A percentile compares a stretch with the other conserved stretches of the same genome.
Evolutionary conservation across 192 early-diverging fungal species (phyloP).

Genomic region (Lobulomyces angularis): DNA sequence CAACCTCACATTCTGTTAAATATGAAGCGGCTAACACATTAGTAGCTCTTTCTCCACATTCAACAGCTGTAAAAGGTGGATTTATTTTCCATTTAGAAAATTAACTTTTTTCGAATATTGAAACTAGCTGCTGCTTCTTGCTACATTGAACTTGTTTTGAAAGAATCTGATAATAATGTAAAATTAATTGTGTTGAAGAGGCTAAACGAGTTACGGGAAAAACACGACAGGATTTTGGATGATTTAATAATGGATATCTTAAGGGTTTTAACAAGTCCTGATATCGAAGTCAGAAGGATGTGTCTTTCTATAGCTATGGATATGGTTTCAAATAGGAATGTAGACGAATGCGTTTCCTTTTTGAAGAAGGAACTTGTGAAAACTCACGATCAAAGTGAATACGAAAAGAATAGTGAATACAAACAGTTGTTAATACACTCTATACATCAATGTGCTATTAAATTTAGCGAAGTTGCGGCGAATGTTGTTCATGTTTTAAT

Average conservation of each 20-base stretch:
- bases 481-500: conserved; percentile 90
- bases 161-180: conserved; percentile 96
- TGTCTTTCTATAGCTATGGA: conserved; percentile 79
- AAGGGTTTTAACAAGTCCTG: conserved; percentile 78
- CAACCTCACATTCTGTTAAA: conserved; percentile 77
- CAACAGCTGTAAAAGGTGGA: conserved; percentile 75
- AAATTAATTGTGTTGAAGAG: conserved; percentile 92
- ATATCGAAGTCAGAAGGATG: conserved; percentile 88
- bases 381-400: conserved; percentile 80
- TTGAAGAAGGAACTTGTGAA: conserved; percentile 93
- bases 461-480: conserved; percentile 92
- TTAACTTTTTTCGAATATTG: too few species aligned
- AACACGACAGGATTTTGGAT: conserved; percentile 79
- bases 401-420: conserved; percentile 88
- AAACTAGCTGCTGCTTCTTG: conserved; percentile 67
- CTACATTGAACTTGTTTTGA: conserved; percentile 81
- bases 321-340: conserved; percentile 79
- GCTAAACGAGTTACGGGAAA: conserved; percentile 74
- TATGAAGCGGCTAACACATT: conserved; percentile 95
- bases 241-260: conserved; percentile 95
- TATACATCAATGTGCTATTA: conserved; percentile 88
- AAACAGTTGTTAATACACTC: conserved; percentile 90
- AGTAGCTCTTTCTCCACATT: conserved; percentile 72
- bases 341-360: conserved; percentile 81
- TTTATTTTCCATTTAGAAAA: too few species aligned